Evolutionary conservation across 2,329 filamentous ascomycete species (phyloP).

Genomic region (Ceratocystis cacaofunesta): DNA sequence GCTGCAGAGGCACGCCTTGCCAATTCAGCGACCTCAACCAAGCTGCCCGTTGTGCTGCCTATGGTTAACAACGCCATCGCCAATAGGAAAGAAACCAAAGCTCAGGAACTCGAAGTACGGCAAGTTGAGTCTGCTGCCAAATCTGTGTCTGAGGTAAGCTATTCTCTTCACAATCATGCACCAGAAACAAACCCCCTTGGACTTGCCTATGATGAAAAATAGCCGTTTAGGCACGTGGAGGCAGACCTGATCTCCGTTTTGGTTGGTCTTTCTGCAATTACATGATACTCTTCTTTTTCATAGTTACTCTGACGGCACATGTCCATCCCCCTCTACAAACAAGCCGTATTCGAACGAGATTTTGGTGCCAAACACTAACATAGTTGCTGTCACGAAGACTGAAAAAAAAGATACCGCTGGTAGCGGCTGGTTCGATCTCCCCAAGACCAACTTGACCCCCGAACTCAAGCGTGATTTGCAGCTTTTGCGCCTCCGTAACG

Average conservation of each 20-base stretch:
- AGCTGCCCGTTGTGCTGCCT: constrained; percentile 7
- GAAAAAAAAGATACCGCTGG: constrained; percentile 45
- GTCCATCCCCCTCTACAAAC: neutral
- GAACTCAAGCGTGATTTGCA: constrained; percentile 82
- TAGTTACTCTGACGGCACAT: constrained; percentile 56
- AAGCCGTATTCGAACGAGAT: constrained; percentile 6
- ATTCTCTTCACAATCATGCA: constrained; percentile 5
- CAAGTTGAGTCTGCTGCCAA: neutral
- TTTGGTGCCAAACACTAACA: neutral
- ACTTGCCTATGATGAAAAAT: constrained; percentile 28
- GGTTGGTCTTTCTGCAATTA: constrained; percentile 38
- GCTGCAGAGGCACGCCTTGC: constrained; percentile 10
- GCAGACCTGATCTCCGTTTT: constrained; percentile 28
- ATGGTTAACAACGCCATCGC: neutral
- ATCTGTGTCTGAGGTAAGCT: constrained; percentile 22
- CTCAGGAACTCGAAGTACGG: constrained; percentile 9
- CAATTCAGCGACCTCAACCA: constrained; percentile 5
- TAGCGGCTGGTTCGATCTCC: constrained; percentile 73
- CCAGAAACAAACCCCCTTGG: constrained; percentile 4
- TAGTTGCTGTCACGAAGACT: neutral
- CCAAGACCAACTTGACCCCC: constrained; percentile 67
- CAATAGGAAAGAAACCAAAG: neutral
- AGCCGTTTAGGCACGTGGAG: constrained; percentile 27
- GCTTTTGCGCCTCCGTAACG: constrained; percentile 72
- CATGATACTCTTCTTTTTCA: constrained; percentile 42